Conservation (phyloP, 768 basidiomycete species). For the Mycena alexandri region DNA sequence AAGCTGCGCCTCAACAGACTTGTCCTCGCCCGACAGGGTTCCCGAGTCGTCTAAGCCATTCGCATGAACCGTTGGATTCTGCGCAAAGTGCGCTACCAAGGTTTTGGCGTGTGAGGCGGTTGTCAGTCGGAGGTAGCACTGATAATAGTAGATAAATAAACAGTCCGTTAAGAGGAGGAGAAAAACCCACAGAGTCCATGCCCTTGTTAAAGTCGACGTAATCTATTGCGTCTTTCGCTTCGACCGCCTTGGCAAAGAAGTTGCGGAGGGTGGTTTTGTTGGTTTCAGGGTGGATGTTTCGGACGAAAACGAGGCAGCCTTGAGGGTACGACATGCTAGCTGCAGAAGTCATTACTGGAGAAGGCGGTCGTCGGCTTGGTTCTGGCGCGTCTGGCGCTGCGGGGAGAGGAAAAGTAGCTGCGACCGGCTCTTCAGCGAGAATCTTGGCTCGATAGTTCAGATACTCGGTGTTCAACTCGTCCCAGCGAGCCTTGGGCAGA, state of each 20-base stretch:
- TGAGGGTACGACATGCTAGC: constrained; percentile 61
- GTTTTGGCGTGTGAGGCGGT: constrained; percentile 59
- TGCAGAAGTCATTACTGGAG: constrained; percentile 16
- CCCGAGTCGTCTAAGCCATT: constrained; percentile 71
- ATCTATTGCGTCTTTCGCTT: constrained; percentile 61
- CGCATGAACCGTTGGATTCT: constrained; percentile 54
- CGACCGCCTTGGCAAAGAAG: constrained; percentile 63
- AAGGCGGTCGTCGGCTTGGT: constrained; percentile 8
- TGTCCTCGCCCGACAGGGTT: constrained; percentile 25
- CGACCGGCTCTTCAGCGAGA: constrained; percentile 52
- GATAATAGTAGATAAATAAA: neutral
- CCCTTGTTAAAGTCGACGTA: constrained; percentile 87
- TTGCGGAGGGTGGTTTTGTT: constrained; percentile 84
- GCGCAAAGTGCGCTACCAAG: constrained; percentile 61
- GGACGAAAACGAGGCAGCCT: constrained; percentile 77
- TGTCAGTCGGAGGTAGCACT: constrained; percentile 83
- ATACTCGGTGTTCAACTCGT: constrained; percentile 76
- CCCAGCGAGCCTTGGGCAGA: constrained; percentile 72
- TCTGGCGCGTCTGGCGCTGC: constrained; percentile 4
- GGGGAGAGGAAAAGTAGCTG: constrained; percentile 5
- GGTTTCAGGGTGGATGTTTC: constrained; percentile 78
- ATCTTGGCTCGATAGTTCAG: constrained; percentile 69
- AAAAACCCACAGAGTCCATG: constrained; percentile 71
- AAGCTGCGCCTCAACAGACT: constrained; percentile 61
- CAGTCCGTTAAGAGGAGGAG: neutral